Evolutionary conservation across 805 yeast species (phyloP), one percentile per base, ranked within the genome.

Genomic region (Candida arabinofermentans): DNA sequence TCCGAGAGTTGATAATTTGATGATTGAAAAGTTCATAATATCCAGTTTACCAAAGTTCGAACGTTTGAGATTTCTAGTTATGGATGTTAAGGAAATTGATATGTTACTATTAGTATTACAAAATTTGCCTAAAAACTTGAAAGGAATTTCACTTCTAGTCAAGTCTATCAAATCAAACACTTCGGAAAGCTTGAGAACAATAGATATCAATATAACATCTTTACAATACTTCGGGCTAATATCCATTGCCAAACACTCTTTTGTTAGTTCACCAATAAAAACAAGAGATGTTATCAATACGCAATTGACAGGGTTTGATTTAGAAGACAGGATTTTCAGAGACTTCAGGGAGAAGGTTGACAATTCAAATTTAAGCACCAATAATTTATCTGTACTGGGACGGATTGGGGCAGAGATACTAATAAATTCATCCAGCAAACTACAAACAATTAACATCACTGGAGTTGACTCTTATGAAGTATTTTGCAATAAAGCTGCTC

Each of bases 391-490:
- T 13, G 6, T 14, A 13, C n/a, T 24, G 13, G 56, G 57, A 5
- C 33, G 42, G 24, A 33, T 50, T 27, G 33, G 54, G 16, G 55
- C 55, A 7, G 22, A 33, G 10, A 18, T 54, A 27, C 37, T 55
- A 6, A 32, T 22, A 8, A 24, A 29, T 3, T 53, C 51, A 30
- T 23, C 33, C 3, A 27, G 37, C 8, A 47, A 53, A 5, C 35
- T 57, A 4, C 41, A 40, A 22, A 42, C 51, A 2, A 46, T 58
- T 6, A 53, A 49, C n/a, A 27, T 58, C 10, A 24, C 45, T 5
- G 54, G 54, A 7, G 8, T 56, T 14, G 62, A 58, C 37, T 57
- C 57, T 13, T 41, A 37, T 10, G 29, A 46, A 9, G 33, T 56
- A 10, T 55, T 56, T 37, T 26, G 35, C 16, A 41, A 38, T 24